Base-by-base conservation (phyloP, 345 rosid genomes). In the Lepidium africanum region DNA sequence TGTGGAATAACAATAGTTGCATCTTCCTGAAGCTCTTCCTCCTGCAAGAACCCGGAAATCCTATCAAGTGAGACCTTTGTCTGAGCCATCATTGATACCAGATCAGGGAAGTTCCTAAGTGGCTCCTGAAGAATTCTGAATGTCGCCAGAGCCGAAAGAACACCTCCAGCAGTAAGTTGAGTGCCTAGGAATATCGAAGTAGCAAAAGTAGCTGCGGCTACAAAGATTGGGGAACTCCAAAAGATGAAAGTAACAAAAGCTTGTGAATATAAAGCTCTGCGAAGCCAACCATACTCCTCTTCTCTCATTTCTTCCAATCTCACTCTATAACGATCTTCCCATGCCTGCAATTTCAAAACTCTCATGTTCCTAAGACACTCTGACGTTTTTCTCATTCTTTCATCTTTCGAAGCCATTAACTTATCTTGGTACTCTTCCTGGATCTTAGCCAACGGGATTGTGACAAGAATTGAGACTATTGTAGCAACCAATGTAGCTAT, bases 141-240 rank as follows among this genome's bases (percentile, higher is more conserved):
- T 58, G 99, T 95, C 16, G 99, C 99, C 79, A 95, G 65, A 67
- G 99, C 96, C 68, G 99, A 95, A 77, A 95, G 99, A 75, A 95
- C 99, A 76, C 97, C 79, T 42, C 99, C 99, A 12, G 97, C 97
- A 12, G 97, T 95, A 72, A 95, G 97, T 74, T 86, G 85, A 74
- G 62, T 74, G 60, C 97, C 97, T 81, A 95, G 75, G 79, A 95
- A 78, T 71, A 95, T 83, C 5, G 96, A 84, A 61, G 99, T 91
- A 51, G 84, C 99, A 67, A 91, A 95, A 42, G 99, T 95, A 69
- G 89, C 87, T 33, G 91, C 96, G 2, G 96, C 82, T 67, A 95
- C 99, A 83, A 95, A 95, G 83, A 95, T 95, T n/a, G 99, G 99
- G 57, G 99, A 95, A 74, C 99, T 91, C 99, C 99, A 95, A 70